phyloP scores from a whole-genome alignment of 78 protist species.

The Dictyostelium purpureum region DNA sequence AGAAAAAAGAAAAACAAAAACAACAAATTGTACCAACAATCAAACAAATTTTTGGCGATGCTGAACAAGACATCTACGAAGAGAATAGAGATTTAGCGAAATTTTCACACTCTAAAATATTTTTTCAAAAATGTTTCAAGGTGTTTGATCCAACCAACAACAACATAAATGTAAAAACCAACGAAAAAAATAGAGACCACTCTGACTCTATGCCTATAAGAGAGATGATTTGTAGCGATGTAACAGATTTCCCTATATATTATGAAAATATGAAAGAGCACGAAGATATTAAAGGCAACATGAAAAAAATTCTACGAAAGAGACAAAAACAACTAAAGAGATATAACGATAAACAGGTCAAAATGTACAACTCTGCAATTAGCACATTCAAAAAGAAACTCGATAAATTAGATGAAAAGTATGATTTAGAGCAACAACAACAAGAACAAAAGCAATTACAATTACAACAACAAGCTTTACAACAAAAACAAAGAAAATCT shows the following conservation, averaged over 20 bases:
- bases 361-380: conserved; percentile 7
- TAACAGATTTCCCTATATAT: conserved; percentile 19
- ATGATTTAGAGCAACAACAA: background rate
- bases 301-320: background rate
- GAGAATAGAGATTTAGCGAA: background rate
- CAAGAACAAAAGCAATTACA: background rate
- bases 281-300: background rate
- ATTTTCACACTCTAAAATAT: background rate
- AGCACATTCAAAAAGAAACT: conserved; percentile 26
- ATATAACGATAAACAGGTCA: conserved; percentile 14
- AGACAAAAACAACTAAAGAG: background rate
- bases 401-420: conserved; percentile 12
- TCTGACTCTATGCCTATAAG: background rate
- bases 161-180: background rate
- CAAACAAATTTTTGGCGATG: background rate
- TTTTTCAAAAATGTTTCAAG: conserved; percentile 6
- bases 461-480: background rate
- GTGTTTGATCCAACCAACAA: background rate
- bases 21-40: background rate
- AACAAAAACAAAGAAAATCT: background rate
- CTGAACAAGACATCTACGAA: background rate
- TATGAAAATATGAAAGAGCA: background rate
- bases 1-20: background rate
- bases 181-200: background rate
- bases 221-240: background rate